phyloP scores from a whole-genome alignment of 331 rosid genomes.

The Spiraea crenata region DNA sequence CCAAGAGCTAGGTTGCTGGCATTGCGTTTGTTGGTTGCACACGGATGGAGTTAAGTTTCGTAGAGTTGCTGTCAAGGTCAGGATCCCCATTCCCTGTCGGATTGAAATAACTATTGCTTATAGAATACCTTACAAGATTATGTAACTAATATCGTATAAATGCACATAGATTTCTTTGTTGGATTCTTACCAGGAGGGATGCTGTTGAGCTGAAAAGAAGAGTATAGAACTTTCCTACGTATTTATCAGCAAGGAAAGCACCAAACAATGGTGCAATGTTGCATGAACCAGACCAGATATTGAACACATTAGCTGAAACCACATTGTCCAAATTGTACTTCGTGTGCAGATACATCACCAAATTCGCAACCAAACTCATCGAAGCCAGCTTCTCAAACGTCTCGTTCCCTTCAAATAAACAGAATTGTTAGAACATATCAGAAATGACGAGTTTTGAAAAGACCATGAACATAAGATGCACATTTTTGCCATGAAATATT shows the following conservation, averaged over 20 bases:
- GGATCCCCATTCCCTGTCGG: constrained; percentile 47
- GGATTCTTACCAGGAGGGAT: constrained; percentile 40
- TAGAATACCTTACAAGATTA: neutral
- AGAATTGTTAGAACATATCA: neutral
- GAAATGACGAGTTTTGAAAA: neutral
- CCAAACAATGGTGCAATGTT: constrained; percentile 52
- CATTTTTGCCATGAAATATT: neutral
- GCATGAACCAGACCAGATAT: constrained; percentile 51
- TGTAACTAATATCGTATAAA: neutral
- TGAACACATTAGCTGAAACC: constrained; percentile 44
- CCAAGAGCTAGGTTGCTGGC: constrained; percentile 29
- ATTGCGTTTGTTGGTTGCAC: constrained; percentile 26
- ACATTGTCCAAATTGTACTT: constrained; percentile 53
- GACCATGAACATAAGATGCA: neutral
- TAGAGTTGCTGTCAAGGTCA: constrained; percentile 43
- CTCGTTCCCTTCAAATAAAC: constrained; percentile 43
- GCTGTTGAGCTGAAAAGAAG: constrained; percentile 41
- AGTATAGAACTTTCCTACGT: constrained; percentile 40
- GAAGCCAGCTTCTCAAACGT: constrained; percentile 75
- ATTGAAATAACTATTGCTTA: neutral
- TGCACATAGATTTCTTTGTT: neutral
- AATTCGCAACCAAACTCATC: constrained; percentile 57
- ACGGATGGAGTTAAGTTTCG: constrained; percentile 41
- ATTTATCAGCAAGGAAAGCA: constrained; percentile 51
- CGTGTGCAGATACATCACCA: constrained; percentile 50